Conservation (phyloP, 176 grass and related monocot species). For the Musa beccarii region DNA sequence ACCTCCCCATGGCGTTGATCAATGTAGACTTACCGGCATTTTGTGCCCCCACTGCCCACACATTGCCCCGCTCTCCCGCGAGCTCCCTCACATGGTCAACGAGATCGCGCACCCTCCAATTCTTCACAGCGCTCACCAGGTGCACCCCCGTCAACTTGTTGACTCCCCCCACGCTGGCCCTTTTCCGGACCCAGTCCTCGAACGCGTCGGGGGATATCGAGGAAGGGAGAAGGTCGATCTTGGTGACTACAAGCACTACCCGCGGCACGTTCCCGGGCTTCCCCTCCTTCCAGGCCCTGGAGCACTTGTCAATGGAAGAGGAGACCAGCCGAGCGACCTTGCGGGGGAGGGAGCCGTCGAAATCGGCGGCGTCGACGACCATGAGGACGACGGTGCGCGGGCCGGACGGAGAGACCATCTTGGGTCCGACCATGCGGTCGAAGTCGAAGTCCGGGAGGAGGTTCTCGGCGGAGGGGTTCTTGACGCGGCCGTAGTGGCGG, state of each 20-base stretch:
- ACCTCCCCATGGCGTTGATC: conserved; percentile 68
- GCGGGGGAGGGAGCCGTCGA: conserved; percentile 78
- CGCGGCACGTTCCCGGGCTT: conserved; percentile 50
- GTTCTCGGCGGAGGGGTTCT: conserved; percentile 45
- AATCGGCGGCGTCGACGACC: conserved; percentile 60
- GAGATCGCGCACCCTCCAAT: conserved; percentile 63
- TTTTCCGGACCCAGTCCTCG: conserved; percentile 48
- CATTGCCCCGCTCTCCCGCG: conserved; percentile 53
- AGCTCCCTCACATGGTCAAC: conserved; percentile 59
- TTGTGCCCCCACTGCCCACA: conserved; percentile 79
- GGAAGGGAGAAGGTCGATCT: conserved; percentile 67
- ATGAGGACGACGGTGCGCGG: conserved; percentile 73
- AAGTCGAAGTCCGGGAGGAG: conserved; percentile 84
- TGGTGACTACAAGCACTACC: conserved; percentile 55
- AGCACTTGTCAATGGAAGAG: conserved; percentile 27
- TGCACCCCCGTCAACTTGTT: conserved; percentile 46
- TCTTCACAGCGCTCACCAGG: conserved; percentile 48
- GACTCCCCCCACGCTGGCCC: conserved; percentile 41
- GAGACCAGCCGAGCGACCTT: conserved; percentile 55
- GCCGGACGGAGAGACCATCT: conserved; percentile 59
- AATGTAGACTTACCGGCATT: conserved; percentile 82
- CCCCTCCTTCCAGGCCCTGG: conserved; percentile 34
- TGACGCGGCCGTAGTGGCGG: conserved; percentile 64
- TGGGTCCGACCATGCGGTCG: conserved; percentile 39
- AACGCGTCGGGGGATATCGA: conserved; percentile 40